Conservation (phyloP, 164 flowering plant genomes). For the Warburgia ugandensis region DNA sequence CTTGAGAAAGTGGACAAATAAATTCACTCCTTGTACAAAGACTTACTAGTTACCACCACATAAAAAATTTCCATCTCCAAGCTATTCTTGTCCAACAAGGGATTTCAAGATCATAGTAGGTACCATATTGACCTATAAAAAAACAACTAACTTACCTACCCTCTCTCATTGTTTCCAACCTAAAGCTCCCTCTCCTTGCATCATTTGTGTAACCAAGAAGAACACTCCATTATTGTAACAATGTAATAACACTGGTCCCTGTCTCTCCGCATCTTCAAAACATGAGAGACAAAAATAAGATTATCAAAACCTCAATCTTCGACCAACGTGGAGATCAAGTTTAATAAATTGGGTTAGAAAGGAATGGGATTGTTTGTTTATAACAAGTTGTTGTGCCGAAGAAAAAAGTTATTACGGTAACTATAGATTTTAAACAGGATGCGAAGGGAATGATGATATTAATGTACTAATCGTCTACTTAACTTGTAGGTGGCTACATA, state of each 20-base stretch:
- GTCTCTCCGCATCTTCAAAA: neutral
- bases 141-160: conserved; percentile 24
- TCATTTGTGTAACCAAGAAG: neutral
- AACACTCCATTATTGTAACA: neutral
- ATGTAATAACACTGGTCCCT: neutral
- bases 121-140: conserved; percentile 10
- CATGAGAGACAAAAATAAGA: no score
- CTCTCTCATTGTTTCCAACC: conserved; percentile 18
- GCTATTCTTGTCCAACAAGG: conserved; percentile 14
- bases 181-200: conserved; percentile 8
- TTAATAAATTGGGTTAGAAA: neutral
- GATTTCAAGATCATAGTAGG: conserved; percentile 14
- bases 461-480: no score
- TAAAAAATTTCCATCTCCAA: conserved; percentile 10
- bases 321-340: neutral
- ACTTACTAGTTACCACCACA: no score
- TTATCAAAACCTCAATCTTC: no score
- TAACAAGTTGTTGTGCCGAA: neutral
- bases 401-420: neutral
- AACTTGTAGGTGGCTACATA: no score
- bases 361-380: neutral
- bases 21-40: no score
- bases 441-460: no score
- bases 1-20: neutral
- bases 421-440: no score